A percentile compares a stretch with the other conserved stretches of the same genome.
Evolutionary conservation across 345 rosid species (phyloP).

Genomic region (Conringia planisiliqua): DNA sequence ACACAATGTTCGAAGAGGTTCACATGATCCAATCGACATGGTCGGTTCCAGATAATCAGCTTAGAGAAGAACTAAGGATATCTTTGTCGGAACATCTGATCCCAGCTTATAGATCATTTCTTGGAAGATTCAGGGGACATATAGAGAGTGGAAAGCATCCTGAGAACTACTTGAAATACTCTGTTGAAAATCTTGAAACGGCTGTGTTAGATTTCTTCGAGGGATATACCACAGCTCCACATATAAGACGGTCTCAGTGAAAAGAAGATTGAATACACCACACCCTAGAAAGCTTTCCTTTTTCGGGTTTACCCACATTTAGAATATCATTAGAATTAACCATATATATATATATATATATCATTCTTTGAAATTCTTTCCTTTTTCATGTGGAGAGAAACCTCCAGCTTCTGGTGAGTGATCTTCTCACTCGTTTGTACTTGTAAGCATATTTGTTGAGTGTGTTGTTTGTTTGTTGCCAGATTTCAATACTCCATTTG

Average conservation of each 20-base stretch:
- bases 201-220: conserved; percentile 96
- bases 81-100: conserved; percentile 74
- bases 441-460: conserved; percentile 24
- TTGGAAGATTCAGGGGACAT: conserved; percentile 85
- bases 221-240: conserved; percentile 74
- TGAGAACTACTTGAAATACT: conserved; percentile 86
- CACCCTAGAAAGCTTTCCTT: background rate
- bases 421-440: background rate
- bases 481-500: conserved; percentile 10
- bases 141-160: conserved; percentile 94
- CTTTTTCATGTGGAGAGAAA: background rate
- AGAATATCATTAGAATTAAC: conserved; percentile 3
- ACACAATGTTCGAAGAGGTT: conserved; percentile 88
- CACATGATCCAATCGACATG: conserved; percentile 80
- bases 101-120: conserved; percentile 89
- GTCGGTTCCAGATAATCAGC: conserved; percentile 79
- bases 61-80: conserved; percentile 91
- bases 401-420: background rate
- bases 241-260: conserved; percentile 63
- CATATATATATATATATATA: conserved; percentile 3
- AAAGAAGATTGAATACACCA: background rate
- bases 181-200: conserved; percentile 85
- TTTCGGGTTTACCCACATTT: background rate
- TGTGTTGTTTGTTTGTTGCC: conserved; percentile 11
- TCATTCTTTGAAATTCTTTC: conserved; percentile 28